Evolutionary conservation across 2,329 filamentous ascomycete species (phyloP).

Genomic region (Nothopassalora personata): DNA sequence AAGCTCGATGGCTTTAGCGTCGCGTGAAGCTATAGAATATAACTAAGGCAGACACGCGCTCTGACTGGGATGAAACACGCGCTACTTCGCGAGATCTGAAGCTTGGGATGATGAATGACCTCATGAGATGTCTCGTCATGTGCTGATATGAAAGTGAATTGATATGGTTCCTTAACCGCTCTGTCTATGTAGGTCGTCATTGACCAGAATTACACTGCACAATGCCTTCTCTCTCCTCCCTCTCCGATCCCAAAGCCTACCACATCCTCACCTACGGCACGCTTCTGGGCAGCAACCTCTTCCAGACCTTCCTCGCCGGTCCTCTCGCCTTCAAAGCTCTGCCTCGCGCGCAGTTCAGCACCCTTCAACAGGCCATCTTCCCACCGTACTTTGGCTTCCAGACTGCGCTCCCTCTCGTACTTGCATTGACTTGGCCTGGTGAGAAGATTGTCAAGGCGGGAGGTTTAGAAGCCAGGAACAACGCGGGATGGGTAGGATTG

Average conservation of each 20-base stretch:
- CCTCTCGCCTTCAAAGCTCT: slow-evolving; percentile 72
- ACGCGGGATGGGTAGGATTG: slow-evolving; percentile 35
- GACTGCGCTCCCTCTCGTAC: slow-evolving; percentile 63
- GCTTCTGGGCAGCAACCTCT: slow-evolving; percentile 78
- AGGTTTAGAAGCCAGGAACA: slow-evolving; percentile 18
- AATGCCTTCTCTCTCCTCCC: slow-evolving; percentile 44
- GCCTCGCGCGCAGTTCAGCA: slow-evolving; percentile 72
- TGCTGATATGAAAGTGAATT: neutral
- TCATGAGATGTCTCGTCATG: neutral
- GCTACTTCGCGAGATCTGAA: neutral
- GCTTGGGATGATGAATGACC: neutral
- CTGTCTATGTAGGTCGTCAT: neutral
- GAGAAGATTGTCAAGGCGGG: slow-evolving; percentile 33
- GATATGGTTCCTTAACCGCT: neutral
- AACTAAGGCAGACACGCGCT: slow-evolving; percentile 2
- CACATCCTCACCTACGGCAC: slow-evolving; percentile 73
- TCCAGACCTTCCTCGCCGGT: slow-evolving; percentile 74
- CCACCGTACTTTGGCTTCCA: slow-evolving; percentile 86
- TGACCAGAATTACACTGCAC: slow-evolving; percentile 3
- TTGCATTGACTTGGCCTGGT: slow-evolving; percentile 78
- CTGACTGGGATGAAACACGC: no score
- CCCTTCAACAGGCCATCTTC: slow-evolving; percentile 75
- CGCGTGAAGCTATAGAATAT: neutral
- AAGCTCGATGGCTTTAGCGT: neutral
- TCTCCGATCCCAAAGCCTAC: slow-evolving; percentile 67